Evolutionary conservation across 2,329 filamentous ascomycete genomes (phyloP), one percentile per base, ranked within the genome.

Genomic region (Boeremia exigua): DNA sequence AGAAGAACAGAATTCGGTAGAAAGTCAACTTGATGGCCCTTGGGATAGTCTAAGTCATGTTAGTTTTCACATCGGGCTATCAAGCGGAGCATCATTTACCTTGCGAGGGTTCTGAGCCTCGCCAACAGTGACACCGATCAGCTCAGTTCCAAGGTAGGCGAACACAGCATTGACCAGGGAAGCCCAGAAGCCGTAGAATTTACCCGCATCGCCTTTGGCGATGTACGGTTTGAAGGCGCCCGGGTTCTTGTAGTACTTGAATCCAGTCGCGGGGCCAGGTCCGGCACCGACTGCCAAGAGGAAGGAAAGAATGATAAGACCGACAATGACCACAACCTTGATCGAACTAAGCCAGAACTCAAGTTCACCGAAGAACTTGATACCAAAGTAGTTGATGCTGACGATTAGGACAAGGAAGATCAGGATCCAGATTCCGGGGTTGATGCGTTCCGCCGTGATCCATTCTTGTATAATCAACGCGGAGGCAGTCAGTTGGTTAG

Each of bases 401-500:
- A 78, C 60, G 42, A 81, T 80, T 15, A 70, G 62, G 11, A 80
- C 66, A 9, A 81, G 64, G 67, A 81, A 80, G 15, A 81, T 82
- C 34, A 91, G 83, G 52, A 96, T 92, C 78, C 87, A 95, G 11
- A 94, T 89, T 46, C 89, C 91, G 0, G 90, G 87, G 68, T 94
- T 93, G 52, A 94, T 81, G 39, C 77, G 79, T 0, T 89, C 83
- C 27, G 84, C 77, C 1, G 80, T 73, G 10, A 91, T 78, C 91
- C 92, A 96, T 67, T 87, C 92, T 63, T 89, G 86, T 54, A 96
- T 89, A 54, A 94, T 89, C 33, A 96, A 77, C 5, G 90, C 85
- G n/a, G 84, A 86, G 27, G 91, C 91, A 0, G 91, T 95, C 34
- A 96, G 79, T 72, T 96, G 91, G 69, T 95, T 95, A 1, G 92